Base-by-base conservation (phyloP, 2,329 filamentous ascomycete genomes). In the Ophiostoma himal-ulmi region DNA sequence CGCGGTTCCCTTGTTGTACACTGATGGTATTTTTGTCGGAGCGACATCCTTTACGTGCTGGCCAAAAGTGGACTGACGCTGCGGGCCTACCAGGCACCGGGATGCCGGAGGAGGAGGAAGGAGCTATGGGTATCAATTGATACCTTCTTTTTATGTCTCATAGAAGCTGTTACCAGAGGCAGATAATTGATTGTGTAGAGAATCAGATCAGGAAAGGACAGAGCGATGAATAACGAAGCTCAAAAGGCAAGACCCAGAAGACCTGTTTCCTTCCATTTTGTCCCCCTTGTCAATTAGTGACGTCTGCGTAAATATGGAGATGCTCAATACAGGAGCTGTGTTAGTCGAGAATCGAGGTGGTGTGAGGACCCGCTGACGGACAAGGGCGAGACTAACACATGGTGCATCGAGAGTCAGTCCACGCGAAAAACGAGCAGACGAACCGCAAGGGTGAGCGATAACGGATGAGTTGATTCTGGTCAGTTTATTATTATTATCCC, bases 11-110 rank as follows among this genome's bases (percentile, higher is more conserved):
- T n/a, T 48, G 44, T 48, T 39, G 37, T 39, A 13, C 37, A 4
- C 20, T 39, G 13, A 30, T 64, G 14, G 30, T 64, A 20, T 64
- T 64, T 30, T 30, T 36, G 26, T 64, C 5, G 22, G 52, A 57
- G 52, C n/a, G 52, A 5, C 44, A 20, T 57, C n/a, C n/a, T 57
- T 26, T 57, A 8, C 22, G 52, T 57, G 22, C 13, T 48, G 14
- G 17, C 30, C 60, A 37, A 64, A 64, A 64, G 60, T 64, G 60
- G 60, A 64, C 60, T 64, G 60, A 64, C 17, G 34, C 34, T n/a
- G 60, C 44, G 5, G 44, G 8, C 11, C 2, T 39, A 10, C 30
- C 30, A 3, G 37, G 37, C 22, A 64, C 60, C 60, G 60, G 30
- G 60, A 30, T 17, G 30, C 30, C 60, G 30, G 60, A 48, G n/a